Base-by-base conservation (phyloP, 208 protist genomes). In the Crithidia bombi region DNA sequence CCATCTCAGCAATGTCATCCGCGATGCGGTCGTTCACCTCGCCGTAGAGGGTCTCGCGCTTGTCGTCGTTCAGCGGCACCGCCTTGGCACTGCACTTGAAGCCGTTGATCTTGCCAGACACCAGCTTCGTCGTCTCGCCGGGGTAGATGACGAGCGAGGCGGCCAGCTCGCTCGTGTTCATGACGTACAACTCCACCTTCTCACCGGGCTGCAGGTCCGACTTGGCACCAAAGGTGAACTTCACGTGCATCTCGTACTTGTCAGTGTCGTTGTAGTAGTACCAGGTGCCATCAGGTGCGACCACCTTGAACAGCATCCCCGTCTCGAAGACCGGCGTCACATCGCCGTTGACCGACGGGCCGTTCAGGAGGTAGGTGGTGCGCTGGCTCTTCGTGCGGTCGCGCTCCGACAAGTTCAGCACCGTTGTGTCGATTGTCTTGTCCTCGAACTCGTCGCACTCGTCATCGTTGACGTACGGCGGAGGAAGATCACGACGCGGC, bases 381-480 rank as follows among this genome's bases (percentile, higher is more conserved):
- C 35, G 43, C 46, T 36, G 49, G 50, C 44, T 47, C 36, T 80
- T 46, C 11, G 32, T 35, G 21, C 76, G 61, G 36, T 67, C 70
- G 33, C 44, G 52, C 73, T 85, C 78, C n/a, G 77, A 81, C 0
- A 93, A 52, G 69, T 83, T 78, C 28, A 83, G 61, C 19, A 85
- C 51, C 1, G 79, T 69, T 6, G 69, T 73, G 64, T 89, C 70
- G 63, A 90, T 93, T 36, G 84, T 90, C 55, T 82, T 79, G 63
- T 93, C 87, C 49, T 93, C 87, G 58, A 93, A 93, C 74, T 93
- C 84, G 62, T 93, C 87, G 69, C 81, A 88, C 73, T 93, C 84
- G 43, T 89, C 82, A 65, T 93, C 87, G 80, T 90, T 90, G 41
- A 90, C 84, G 78, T 93, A 93, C 30, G 87, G 87, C 43, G 77